Evolutionary conservation across 805 yeast species (phyloP), one percentile per base, ranked within the genome.

Genomic region (Tetrapisispora arboricola): DNA sequence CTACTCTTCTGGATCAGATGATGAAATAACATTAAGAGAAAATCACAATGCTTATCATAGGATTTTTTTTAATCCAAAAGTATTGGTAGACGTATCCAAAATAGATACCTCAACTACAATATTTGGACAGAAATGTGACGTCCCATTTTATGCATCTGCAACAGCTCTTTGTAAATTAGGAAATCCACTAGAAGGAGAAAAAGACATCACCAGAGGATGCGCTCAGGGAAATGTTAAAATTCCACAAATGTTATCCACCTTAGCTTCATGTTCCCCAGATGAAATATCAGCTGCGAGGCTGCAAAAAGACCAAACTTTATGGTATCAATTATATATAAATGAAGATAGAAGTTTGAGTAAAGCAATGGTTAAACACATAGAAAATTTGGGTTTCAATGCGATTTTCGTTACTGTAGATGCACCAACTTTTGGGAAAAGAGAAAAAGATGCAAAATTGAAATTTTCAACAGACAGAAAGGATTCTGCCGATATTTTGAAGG

Each of bases 121-220:
- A 75, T 66, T 90, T 30, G 96, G 96, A n/a, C 55, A 75, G 16
- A 65, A 70, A 39, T 68, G 78, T 1, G 65, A 73, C 15, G 83
- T 78, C 12, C 97, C 97, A 13, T 86, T 90, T 59, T 90, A 88
- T 57, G 76, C 82, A 40, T 73, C 90, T 30, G 97, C 97, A 2
- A 85, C 97, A 6, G 97, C 96, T 0, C 68, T 87, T 46, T 96
- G 94, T 28, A 82, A 80, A 55, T 71, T 90, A 49, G 97, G 96
- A 3, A 92, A 88, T 55, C 86, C 86, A 2, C 32, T 44, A 18
- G 96, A 85, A 31, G 97, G 97, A 43, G 97, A 90, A 61, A 75
- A 76, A 44, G 86, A 81, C 15, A 73, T 90, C 48, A 86, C 96
- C 1, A 69, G 80, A 54, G 86, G 86, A n/a, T 83, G 94, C 22